These are phyloP conservation scores for Penicillium fuscoglaucum DNA, from an alignment of 2,329 filamentous ascomycete species.

Conservation along the genomic window DNA sequence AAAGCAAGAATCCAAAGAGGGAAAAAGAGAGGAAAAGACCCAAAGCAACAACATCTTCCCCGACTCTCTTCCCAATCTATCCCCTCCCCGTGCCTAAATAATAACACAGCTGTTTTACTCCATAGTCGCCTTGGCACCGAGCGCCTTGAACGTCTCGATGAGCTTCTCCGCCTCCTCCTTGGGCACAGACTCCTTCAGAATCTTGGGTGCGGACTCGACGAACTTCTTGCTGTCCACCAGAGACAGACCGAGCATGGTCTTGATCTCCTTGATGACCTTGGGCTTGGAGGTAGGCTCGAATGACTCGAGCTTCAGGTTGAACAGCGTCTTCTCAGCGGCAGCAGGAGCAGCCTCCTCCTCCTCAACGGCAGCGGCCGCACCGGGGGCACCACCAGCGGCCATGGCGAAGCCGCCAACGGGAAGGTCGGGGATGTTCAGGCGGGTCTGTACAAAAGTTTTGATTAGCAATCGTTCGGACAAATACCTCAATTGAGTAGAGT, in stretches of 20 bases:
- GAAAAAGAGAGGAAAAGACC: slow-evolving; percentile 8
- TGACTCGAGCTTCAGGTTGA: slow-evolving; percentile 89
- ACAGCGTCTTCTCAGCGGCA: slow-evolving; percentile 90
- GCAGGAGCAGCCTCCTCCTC: slow-evolving; percentile 88
- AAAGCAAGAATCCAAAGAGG: slow-evolving; percentile 23
- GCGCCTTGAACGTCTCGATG: slow-evolving; percentile 85
- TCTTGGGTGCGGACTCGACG: slow-evolving; percentile 95
- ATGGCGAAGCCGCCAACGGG: slow-evolving; percentile 88
- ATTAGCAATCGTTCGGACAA: not conserved
- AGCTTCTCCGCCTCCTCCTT: slow-evolving; percentile 99
- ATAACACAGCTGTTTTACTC: slow-evolving; percentile 61
- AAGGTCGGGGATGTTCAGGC: slow-evolving; percentile 96
- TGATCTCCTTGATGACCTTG: slow-evolving; percentile 99
- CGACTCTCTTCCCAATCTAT: slow-evolving; percentile 11
- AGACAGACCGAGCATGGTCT: slow-evolving; percentile 88
- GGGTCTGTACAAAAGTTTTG: slow-evolving; percentile 58
- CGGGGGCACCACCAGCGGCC: slow-evolving; percentile 59
- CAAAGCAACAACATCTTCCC: not conserved
- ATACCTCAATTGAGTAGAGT: slow-evolving; percentile 5
- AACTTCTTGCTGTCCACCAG: slow-evolving; percentile 99
- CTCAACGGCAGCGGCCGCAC: slow-evolving; percentile 64
- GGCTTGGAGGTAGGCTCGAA: slow-evolving; percentile 90
- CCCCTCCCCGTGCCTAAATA: slow-evolving; percentile 11
- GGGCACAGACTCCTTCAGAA: slow-evolving; percentile 97
- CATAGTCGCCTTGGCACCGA: slow-evolving; percentile 87